Evolutionary conservation across 2,329 filamentous ascomycete species (phyloP).

Genomic region (Ophiostoma sp.): DNA sequence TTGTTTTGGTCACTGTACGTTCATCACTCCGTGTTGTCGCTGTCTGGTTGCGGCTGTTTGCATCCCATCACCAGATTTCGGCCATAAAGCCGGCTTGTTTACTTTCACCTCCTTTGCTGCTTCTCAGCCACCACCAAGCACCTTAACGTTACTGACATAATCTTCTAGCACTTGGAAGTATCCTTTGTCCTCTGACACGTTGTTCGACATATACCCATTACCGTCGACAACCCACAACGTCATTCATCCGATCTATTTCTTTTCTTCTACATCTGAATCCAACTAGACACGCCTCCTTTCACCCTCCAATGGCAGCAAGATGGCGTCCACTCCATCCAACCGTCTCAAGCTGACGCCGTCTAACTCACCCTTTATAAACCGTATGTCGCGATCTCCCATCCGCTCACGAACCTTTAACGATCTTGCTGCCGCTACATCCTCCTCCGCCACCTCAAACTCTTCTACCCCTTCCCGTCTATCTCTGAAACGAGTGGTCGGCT

Average conservation of each 20-base stretch:
- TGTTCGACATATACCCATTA: neutral
- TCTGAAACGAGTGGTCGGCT: slow-evolving; percentile 83
- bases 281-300: neutral
- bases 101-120: neutral
- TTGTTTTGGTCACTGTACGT: neutral
- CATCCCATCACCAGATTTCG: slow-evolving; percentile 3
- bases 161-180: neutral
- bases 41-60: neutral
- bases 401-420: slow-evolving; percentile 52
- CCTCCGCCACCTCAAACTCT: slow-evolving; percentile 9
- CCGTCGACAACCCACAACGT: neutral
- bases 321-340: slow-evolving; percentile 60
- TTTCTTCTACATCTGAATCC: neutral
- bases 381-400: slow-evolving; percentile 63
- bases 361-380: slow-evolving; percentile 68
- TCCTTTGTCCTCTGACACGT: neutral
- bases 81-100: slow-evolving; percentile 3
- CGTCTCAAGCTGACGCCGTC: slow-evolving; percentile 72
- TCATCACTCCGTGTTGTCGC: neutral
- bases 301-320: slow-evolving; percentile 55
- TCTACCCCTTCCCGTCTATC: slow-evolving; percentile 60
- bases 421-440: neutral
- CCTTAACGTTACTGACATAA: neutral
- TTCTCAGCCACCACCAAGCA: neutral
- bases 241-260: neutral